A percentile compares a stretch with the other conserved stretches of the same genome.
Evolutionary conservation across 805 yeast genomes (phyloP).

Genomic region (Suhomyces sp.): DNA sequence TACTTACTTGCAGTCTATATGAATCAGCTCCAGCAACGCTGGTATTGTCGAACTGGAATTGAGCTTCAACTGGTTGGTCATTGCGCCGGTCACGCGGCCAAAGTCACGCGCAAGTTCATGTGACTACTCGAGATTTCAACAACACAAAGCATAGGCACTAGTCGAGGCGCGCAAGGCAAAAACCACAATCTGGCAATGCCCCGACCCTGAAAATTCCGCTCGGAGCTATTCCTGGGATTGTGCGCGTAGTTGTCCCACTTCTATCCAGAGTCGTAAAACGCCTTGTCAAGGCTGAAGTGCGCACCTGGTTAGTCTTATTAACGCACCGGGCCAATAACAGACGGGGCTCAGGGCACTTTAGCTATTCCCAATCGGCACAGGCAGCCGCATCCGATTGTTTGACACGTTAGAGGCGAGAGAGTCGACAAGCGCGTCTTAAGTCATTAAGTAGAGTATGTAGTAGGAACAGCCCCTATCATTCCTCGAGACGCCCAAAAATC

Average conservation of each 20-base stretch:
- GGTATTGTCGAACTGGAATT: constrained; percentile 1
- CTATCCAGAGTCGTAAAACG: neutral
- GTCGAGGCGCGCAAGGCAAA: neutral
- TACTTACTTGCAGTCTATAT: constrained; percentile 2
- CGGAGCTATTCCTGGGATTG: neutral
- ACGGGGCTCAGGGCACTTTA: neutral
- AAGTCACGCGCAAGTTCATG: neutral
- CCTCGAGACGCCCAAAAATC: neutral
- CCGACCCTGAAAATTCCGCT: neutral
- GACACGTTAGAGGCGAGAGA: neutral
- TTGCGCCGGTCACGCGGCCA: neutral
- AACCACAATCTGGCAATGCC: neutral
- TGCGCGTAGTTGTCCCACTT: neutral
- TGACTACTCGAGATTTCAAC: neutral
- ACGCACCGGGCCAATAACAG: neutral
- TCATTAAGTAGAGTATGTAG: neutral
- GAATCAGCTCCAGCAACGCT: neutral
- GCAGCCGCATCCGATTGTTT: neutral
- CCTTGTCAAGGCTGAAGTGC: neutral
- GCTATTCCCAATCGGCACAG: neutral
- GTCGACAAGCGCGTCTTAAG: neutral
- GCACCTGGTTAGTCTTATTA: neutral
- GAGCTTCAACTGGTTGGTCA: constrained; percentile 5
- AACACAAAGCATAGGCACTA: neutral
- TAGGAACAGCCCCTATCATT: neutral